Evolutionary conservation across 1,284 basidiomycete genomes (phyloP), one percentile per base, ranked within the genome.

Genomic region (Cutaneotrichosporon sp.): DNA sequence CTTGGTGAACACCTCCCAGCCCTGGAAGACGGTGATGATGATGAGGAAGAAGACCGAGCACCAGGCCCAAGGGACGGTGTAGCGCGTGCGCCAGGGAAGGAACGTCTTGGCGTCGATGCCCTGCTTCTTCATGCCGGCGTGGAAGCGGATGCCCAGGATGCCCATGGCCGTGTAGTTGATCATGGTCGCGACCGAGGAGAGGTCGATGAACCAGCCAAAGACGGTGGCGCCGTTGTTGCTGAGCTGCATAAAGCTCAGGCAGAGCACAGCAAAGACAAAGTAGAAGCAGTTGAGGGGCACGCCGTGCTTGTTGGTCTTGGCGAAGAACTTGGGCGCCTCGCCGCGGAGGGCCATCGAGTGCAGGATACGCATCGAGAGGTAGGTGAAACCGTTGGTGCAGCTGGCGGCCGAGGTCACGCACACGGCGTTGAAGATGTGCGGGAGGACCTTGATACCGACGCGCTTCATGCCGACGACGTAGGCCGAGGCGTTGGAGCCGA

Each of bases 241-340:
- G n/a, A 72, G 56, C 25, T 65, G 64, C 83, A 87, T 84, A 72
- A 79, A 95, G 2, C 89, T 77, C 33, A 84, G 75, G n/a, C 77
- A 69, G 60, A 80, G 64, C 72, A 97, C 90, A n/a, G 80, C 65
- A 9, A 87, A 81, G 68, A 85, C 87, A 68, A 88, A 83, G 3
- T 83, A 69, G 56, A 95, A 81, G 11, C 90, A 84, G 16, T 86
- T 80, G 58, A 85, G 86, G 1, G 93, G 93, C 1, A 95, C 82
- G 57, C 53, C 67, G 36, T 92, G 93, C 20, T 81, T 83, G 65
- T 82, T 83, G 64, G 86, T 84, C 14, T 33, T 29, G 10, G 64
- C 54, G 38, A 68, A 62, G 45, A 68, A 34, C 11, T 31, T 46
- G 6, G 67, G 67, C 0, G 67, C 67, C 51, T 66, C 47, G 4